These are phyloP conservation scores for Tremella fuciformis DNA, from an alignment of 768 basidiomycete genomes.

Conservation along the genomic window DNA sequence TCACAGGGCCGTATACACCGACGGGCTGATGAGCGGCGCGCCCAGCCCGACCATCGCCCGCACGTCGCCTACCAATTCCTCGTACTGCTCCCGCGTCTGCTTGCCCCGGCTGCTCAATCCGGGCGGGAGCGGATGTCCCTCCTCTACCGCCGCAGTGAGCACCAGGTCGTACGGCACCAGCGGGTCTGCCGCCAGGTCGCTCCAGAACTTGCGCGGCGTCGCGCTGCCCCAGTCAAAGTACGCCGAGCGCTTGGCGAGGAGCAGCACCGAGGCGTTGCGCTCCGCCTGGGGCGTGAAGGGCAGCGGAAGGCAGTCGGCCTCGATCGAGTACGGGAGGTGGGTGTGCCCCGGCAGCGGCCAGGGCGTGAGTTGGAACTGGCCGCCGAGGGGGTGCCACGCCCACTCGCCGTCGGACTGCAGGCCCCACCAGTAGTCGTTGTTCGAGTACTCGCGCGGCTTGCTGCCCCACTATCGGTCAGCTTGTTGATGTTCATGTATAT, in stretches of 20 bases:
- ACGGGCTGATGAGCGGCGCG: slow-evolving; percentile 43
- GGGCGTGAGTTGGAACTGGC: slow-evolving; percentile 21
- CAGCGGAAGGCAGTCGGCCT: slow-evolving; percentile 37
- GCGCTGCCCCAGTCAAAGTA: slow-evolving; percentile 40
- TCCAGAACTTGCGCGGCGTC: slow-evolving; percentile 34
- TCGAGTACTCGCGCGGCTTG: slow-evolving; percentile 31
- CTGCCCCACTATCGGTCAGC: slow-evolving; percentile 42
- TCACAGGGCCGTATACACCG: slow-evolving; percentile 49
- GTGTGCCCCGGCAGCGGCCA: slow-evolving; percentile 45
- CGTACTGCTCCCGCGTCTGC: slow-evolving; percentile 32
- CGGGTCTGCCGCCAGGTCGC: slow-evolving; percentile 20
- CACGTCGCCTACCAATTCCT: slow-evolving; percentile 34
- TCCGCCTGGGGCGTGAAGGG: slow-evolving; percentile 29
- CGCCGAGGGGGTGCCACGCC: slow-evolving; percentile 45
- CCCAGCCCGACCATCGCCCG: slow-evolving; percentile 49
- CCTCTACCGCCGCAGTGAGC: slow-evolving; percentile 33
- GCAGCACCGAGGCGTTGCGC: slow-evolving; percentile 33
- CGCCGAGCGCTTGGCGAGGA: slow-evolving; percentile 44
- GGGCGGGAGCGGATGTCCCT: slow-evolving; percentile 40
- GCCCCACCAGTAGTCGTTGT: slow-evolving; percentile 41
- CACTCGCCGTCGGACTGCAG: slow-evolving; percentile 36
- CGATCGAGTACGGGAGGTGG: slow-evolving; percentile 49
- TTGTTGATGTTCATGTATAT: no score
- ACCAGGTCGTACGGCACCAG: slow-evolving; percentile 25
- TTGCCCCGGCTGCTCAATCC: slow-evolving; percentile 33